These are phyloP conservation scores for Leccinum angustisporum DNA, from an alignment of 1,284 basidiomycete genomes.

Conservation along the genomic window DNA sequence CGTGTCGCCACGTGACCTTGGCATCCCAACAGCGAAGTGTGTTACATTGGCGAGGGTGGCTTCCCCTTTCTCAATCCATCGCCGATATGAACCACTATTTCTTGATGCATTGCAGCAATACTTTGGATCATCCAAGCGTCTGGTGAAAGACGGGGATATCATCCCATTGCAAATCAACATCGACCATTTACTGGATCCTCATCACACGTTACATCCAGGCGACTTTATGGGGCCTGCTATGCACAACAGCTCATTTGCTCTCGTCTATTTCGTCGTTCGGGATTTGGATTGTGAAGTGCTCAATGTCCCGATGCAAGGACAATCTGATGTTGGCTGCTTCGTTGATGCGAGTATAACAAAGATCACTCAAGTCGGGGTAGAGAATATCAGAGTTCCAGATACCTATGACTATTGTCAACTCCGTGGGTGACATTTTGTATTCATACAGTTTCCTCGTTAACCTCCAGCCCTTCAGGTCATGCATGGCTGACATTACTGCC, in stretches of 20 bases:
- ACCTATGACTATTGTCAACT: slow-evolving; percentile 54
- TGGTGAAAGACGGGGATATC: slow-evolving; percentile 82
- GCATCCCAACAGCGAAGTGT: slow-evolving; percentile 67
- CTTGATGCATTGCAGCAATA: slow-evolving; percentile 67
- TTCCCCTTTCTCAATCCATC: slow-evolving; percentile 76
- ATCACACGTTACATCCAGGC: slow-evolving; percentile 2
- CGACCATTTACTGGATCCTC: slow-evolving; percentile 38
- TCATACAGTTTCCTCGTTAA: slow-evolving; percentile 7
- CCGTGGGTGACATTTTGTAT: slow-evolving; percentile 36
- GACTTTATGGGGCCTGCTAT: slow-evolving; percentile 6
- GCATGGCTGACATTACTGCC: background rate
- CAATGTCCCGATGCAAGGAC: slow-evolving; percentile 34
- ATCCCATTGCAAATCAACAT: slow-evolving; percentile 72
- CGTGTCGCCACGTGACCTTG: slow-evolving; percentile 41
- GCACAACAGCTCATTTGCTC: slow-evolving; percentile 32
- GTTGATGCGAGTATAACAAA: slow-evolving; percentile 74
- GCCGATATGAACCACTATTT: slow-evolving; percentile 71
- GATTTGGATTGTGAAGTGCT: slow-evolving; percentile 67
- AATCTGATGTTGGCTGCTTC: slow-evolving; percentile 80
- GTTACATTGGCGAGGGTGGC: slow-evolving; percentile 85
- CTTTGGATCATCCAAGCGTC: slow-evolving; percentile 58
- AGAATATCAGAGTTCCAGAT: slow-evolving; percentile 67
- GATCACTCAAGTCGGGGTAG: slow-evolving; percentile 78
- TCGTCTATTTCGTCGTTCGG: slow-evolving; percentile 80
- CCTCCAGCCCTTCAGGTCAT: slow-evolving; percentile 11